Evolutionary conservation across 306 rosid genomes (phyloP), one percentile per base, ranked within the genome.

Genomic region (Boehmeria nivea): DNA sequence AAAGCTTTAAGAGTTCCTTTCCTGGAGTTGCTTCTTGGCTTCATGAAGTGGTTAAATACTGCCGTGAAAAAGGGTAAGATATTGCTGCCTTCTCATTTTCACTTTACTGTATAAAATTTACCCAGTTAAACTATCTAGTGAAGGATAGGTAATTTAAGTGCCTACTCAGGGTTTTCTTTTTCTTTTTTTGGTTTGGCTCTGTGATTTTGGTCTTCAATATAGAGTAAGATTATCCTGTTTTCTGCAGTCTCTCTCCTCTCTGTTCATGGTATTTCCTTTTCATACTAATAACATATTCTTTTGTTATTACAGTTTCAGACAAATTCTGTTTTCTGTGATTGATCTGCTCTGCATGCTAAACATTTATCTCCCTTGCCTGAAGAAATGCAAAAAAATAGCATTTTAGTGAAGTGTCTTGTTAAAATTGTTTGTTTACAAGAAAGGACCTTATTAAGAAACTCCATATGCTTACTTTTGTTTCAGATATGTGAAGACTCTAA

Each of bases 21-120:
- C 89, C 93, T 31, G 94, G 87, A 33, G 91, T 91, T 71, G 83
- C 94, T 78, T 84, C 85, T n/a, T 91, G 98, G 96, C 96, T 91
- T 64, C 73, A 56, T 20, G 88, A 78, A 70, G 95, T 76, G 19
- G 79, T 91, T 78, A 80, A 78, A 25, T 69, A 68, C 67, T 91
- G 98, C 66, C 76, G 72, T 25, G 68, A 72, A 59, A 90, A 87
- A 72, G 95, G 98, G 98, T 87, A 76, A 61, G 70, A 63, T 51
- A 65, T 51, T 60, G 12, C 45, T 51, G 44, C 8, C 22, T 49
- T 49, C 19, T 23, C 24, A 8, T 2, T 12, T 23, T 38, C n/a
- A n/a, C n/a, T n/a, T n/a, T n/a, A n/a, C n/a, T n/a, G n/a, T n/a
- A n/a, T n/a, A n/a, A n/a, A n/a, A n/a, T n/a, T n/a, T n/a, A n/a